Base-by-base conservation (phyloP, 2,329 filamentous ascomycete species). In the Trichoderma koningii region DNA sequence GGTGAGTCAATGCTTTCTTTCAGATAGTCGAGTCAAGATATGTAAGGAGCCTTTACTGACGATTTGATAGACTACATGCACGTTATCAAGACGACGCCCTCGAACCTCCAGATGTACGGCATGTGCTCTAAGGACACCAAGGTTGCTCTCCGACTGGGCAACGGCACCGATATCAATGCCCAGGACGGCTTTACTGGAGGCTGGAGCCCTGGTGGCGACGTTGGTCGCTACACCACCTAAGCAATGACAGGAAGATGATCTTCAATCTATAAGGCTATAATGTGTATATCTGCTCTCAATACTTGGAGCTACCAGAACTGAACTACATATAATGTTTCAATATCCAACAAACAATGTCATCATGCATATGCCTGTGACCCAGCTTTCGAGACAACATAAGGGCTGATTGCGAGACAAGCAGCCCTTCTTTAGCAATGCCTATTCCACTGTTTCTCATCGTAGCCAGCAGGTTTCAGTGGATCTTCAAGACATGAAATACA, bases 41-140 rank as follows among this genome's bases (percentile, higher is more conserved):
- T 21, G 14, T 19, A 26, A 44, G 19, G 48, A 5, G 7, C 23
- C 14, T 48, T 30, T 23, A 38, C 66, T 67, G 38, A 48, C 38
- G 50, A 23, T 21, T 12, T 6, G n/a, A 38, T 45, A 70, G 69
- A 67, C 26, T 69, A 66, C 34, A 76, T 80, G 73, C 77, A 80
- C 68, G 77, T 76, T 70, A 76, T 81, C 60, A 57, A 71, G 3
- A 51, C 76, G 63, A 76, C 74, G 2, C 78, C 78, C 3, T 59
- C 67, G 3, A 78, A 79, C 66, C 69, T 80, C 45, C 74, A 80
- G 66, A 75, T 74, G 0, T 80, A 78, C 66, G 78, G 78, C 5
- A 66, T 80, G 65, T 80, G 78, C 69, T 76, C 76, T 45, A 80
- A 79, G 71, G 76, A 77, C 56, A 75, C 77, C 1, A 70, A 69